These are phyloP conservation scores for Hanseniaspora vineae DNA, from an alignment of 805 yeast genomes.

Conservation along the genomic window DNA sequence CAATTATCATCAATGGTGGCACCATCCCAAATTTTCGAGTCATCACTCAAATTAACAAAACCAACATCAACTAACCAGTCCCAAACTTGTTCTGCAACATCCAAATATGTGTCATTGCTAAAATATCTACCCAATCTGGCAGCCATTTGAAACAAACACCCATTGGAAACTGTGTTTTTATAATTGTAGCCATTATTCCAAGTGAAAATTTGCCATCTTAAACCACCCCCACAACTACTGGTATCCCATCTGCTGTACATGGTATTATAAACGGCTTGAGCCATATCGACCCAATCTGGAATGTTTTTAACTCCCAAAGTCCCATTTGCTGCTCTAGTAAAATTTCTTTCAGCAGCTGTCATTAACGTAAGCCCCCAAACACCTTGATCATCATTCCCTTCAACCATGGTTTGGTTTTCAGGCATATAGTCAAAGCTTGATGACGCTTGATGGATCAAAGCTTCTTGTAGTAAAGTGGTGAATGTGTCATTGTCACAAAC, in stretches of 20 bases:
- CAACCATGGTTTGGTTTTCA: slow-evolving; percentile 75
- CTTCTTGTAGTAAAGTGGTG: slow-evolving; percentile 41
- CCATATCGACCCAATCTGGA: slow-evolving; percentile 71
- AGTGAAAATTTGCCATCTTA: slow-evolving; percentile 90
- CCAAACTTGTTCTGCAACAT: slow-evolving; percentile 64
- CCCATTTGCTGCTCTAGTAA: slow-evolving; percentile 49
- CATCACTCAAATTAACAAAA: slow-evolving; percentile 30
- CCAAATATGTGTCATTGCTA: slow-evolving; percentile 56
- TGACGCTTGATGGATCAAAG: slow-evolving; percentile 57
- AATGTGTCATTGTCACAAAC: slow-evolving; percentile 58
- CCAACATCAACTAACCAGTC: slow-evolving; percentile 58
- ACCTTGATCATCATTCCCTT: slow-evolving; percentile 96
- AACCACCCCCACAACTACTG: slow-evolving; percentile 66
- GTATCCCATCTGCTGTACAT: slow-evolving; percentile 86
- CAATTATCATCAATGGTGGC: slow-evolving; percentile 48
- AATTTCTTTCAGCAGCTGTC: slow-evolving; percentile 85
- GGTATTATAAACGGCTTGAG: slow-evolving; percentile 83
- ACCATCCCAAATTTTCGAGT: slow-evolving; percentile 48
- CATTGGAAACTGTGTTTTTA: slow-evolving; percentile 85
- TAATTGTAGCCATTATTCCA: slow-evolving; percentile 94
- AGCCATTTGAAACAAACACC: slow-evolving; percentile 74
- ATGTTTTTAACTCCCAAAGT: slow-evolving; percentile 11
- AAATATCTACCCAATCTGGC: slow-evolving; percentile 82
- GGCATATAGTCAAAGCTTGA: slow-evolving; percentile 72
- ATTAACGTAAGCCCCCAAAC: slow-evolving; percentile 93